Evolutionary conservation across 139 green algal species (phyloP).

Genomic region (Spirogloea muscicola): DNA sequence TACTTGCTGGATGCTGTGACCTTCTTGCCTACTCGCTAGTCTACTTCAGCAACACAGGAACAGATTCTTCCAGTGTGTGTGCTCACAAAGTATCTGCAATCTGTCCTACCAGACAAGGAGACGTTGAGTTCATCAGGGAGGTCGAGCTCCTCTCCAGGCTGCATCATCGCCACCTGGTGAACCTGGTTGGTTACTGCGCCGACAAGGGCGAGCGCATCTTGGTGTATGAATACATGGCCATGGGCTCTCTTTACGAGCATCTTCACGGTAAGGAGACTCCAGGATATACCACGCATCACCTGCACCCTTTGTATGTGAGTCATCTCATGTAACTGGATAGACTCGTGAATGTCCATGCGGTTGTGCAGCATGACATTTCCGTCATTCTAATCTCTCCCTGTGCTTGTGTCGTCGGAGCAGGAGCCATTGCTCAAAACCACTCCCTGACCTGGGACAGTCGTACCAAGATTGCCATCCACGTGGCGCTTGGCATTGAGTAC

Average conservation of each 20-base stretch:
- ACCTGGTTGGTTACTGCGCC: slow-evolving; percentile 52
- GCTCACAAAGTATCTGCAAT: too few species aligned
- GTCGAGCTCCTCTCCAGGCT: slow-evolving; percentile 47
- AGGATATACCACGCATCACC: too few species aligned
- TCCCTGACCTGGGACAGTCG: slow-evolving; percentile 21
- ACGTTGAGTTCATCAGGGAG: slow-evolving; percentile 60
- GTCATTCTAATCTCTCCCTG: too few species aligned
- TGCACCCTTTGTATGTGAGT: too few species aligned
- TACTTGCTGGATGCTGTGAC: too few species aligned
- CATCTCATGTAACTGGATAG: too few species aligned
- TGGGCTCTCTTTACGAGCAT: slow-evolving; percentile 25
- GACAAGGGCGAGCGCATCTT: slow-evolving; percentile 39
- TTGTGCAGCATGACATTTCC: too few species aligned
- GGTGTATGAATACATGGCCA: slow-evolving; percentile 39
- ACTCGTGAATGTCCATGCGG: too few species aligned
- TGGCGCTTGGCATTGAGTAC: slow-evolving; percentile 9
- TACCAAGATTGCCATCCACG: background rate
- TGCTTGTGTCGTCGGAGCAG: slow-evolving; percentile 12
- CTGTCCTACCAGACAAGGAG: slow-evolving; percentile 50
- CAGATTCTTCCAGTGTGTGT: too few species aligned
- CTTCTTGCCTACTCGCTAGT: too few species aligned
- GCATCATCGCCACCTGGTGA: slow-evolving; percentile 49
- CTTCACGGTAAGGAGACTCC: slow-evolving; percentile 32
- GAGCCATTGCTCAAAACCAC: slow-evolving; percentile 8
- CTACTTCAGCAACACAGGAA: too few species aligned